These are phyloP conservation scores for Acer saccharum DNA, from an alignment of 345 rosid genomes.

Conservation along the genomic window DNA sequence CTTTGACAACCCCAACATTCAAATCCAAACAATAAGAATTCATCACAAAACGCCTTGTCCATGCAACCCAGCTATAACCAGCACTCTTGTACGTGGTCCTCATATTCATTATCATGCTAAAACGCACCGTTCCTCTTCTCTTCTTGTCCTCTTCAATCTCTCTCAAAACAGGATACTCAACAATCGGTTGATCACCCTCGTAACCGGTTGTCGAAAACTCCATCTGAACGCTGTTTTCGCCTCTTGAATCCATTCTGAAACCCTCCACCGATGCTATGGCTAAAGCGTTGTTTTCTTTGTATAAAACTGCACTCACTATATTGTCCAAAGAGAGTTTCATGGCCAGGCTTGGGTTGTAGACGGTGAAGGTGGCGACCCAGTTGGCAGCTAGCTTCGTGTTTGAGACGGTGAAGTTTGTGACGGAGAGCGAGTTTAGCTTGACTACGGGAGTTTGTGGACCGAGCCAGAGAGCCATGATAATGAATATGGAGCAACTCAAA, in stretches of 20 bases:
- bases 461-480: constrained; percentile 1
- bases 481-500: not conserved
- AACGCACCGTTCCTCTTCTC: constrained; percentile 10
- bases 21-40: constrained; percentile 14
- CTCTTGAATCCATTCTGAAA: constrained; percentile 1
- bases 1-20: not conserved
- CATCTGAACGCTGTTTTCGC: not conserved
- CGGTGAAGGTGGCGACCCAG: constrained; percentile 26
- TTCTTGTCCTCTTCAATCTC: constrained; percentile 19
- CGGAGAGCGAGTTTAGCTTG: constrained; percentile 12
- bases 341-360: constrained; percentile 25
- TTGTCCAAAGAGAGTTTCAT: constrained; percentile 6
- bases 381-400: constrained; percentile 15
- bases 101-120: constrained; percentile 21
- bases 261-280: not conserved
- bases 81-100: constrained; percentile 21
- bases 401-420: constrained; percentile 24
- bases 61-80: constrained; percentile 3
- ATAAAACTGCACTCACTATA: constrained; percentile 14
- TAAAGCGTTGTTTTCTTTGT: constrained; percentile 9
- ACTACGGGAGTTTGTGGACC: constrained; percentile 16
- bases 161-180: constrained; percentile 20
- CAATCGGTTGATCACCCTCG: constrained; percentile 21
- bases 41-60: constrained; percentile 18
- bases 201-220: not conserved